Evolutionary conservation across 495 filamentous ascomycete species (phyloP).

Genomic region (Parathielavia hyrcaniae): DNA sequence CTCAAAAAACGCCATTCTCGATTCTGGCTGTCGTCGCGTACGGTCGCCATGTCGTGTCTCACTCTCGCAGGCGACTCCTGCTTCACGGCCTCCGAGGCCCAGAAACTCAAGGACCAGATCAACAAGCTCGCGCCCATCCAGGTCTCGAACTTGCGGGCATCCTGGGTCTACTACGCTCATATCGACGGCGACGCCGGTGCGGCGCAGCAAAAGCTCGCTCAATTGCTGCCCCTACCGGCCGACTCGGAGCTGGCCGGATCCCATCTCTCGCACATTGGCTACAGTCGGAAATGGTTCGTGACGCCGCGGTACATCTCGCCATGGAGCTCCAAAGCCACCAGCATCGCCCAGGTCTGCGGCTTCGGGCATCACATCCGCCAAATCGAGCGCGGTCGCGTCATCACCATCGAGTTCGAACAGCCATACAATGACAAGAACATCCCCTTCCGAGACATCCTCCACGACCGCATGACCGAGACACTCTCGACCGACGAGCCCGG

Average conservation of each 20-base stretch:
- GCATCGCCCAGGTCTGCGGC: slow-evolving; percentile 87
- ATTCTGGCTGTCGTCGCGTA: slow-evolving; percentile 2
- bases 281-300: slow-evolving; percentile 52
- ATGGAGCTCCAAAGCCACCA: slow-evolving; percentile 95
- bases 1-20: background rate
- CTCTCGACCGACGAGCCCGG: slow-evolving; percentile 60
- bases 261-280: slow-evolving; percentile 30
- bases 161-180: slow-evolving; percentile 49
- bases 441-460: slow-evolving; percentile 62
- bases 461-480: slow-evolving; percentile 91
- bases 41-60: slow-evolving; percentile 26
- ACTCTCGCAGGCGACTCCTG: slow-evolving; percentile 45
- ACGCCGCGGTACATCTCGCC: slow-evolving; percentile 86
- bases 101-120: slow-evolving; percentile 45
- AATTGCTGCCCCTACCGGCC: slow-evolving; percentile 38
- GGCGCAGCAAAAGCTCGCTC: slow-evolving; percentile 34
- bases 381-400: slow-evolving; percentile 78
- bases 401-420: slow-evolving; percentile 56
- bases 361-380: slow-evolving; percentile 64
- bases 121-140: slow-evolving; percentile 39
- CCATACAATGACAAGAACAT: slow-evolving; percentile 44
- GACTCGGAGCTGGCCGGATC: slow-evolving; percentile 8
- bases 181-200: slow-evolving; percentile 32
- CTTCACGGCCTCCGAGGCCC: slow-evolving; percentile 46
- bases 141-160: slow-evolving; percentile 40